Evolutionary conservation across 345 rosid genomes (phyloP), one percentile per base, ranked within the genome.

Genomic region (Salix exigua): DNA sequence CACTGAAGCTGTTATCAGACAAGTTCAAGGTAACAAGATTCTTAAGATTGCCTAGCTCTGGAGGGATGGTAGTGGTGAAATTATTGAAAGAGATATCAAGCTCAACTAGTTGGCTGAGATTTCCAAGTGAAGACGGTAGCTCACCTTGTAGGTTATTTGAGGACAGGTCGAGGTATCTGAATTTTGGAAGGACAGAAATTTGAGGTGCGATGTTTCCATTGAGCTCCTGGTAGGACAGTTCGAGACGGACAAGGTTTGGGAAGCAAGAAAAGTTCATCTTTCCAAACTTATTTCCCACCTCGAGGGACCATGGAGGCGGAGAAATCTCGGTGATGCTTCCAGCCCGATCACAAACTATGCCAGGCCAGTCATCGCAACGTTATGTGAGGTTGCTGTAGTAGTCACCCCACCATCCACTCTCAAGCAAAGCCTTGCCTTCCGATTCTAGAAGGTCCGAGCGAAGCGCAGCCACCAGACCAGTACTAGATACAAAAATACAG

Each of bases 201-300:
- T 81, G 66, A 9, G 28, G 33, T 5, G 70, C 65, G 26, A 81
- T 78, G 16, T 31, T 35, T 5, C 79, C 65, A 0, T 1, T 0
- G 2, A 77, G 66, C 0, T 17, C n/a, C 8, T 58, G 55, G 2
- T 2, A 0, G 0, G 2, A 0, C 5, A 79, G 67, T 10, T 25
- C 11, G 1, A 79, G 31, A 16, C 0, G 1, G 19, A 12, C 23
- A 8, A 83, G 74, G 77, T 83, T 28, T 0, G 38, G 63, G 13
- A 83, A 42, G 37, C 65, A 77, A 44, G 81, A 76, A 50, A 76
- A 73, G 50, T 76, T 73, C 73, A 76, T 18, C 7, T 35, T 69
- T 11, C 14, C 13, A 50, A 83, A 61, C 18, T 70, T 26, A n/a
- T 0, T 6, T 23, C 5, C 2, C 5, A 69, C 11, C n/a, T 18